Base-by-base conservation (phyloP, 2,329 filamentous ascomycete species). In the Curvularia hawaiiensis region DNA sequence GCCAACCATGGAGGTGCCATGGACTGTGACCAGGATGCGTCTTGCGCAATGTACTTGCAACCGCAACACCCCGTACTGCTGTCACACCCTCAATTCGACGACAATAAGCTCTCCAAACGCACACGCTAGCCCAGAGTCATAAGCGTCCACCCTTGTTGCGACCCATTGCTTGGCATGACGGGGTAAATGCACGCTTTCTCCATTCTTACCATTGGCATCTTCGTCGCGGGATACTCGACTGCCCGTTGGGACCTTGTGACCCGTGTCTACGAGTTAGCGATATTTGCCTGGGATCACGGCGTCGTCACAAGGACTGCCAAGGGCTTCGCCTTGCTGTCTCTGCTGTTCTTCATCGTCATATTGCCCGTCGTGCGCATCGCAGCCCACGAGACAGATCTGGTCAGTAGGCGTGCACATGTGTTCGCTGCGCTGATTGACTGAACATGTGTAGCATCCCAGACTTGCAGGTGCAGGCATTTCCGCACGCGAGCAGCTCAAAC, bases 201-300 rank as follows among this genome's bases (percentile, higher is more conserved):
- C 64, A 83, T 94, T 78, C 86, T 97, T 79, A 96, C 93, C 74
- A 88, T 97, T 81, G 92, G 90, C 81, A 97, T 99, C 83, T 99
- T 99, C 83, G 90, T 98, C 85, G 94, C 95, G 82, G 95, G 95
- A 79, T 99, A 99, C 85, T 98, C 94, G 78, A 99, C 95, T 80
- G 95, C 95, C 76, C 90, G 95, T 84, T 99, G 95, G 93, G 95
- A 98, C 80, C 88, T 99, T 63, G 92, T 97, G 68, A 97, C 94
- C 70, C 89, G 93, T 72, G 85, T 98, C 71, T 97, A 97, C 89
- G 94, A 99, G 80, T 87, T 99, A 72, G 90, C 92, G 68, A 90
- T 97, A 66, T 99, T 98, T 78, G 95, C 96, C 68, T 97, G 93
- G 92, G 91, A 98, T 78, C 91, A 98, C 91, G 92, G 94, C 75